Percentiles rank a stretch among this genome's conserved stretches.
These are phyloP conservation scores for Alternaria gaisen DNA, from an alignment of 2,329 filamentous ascomycete genomes.

Conservation along the genomic window DNA sequence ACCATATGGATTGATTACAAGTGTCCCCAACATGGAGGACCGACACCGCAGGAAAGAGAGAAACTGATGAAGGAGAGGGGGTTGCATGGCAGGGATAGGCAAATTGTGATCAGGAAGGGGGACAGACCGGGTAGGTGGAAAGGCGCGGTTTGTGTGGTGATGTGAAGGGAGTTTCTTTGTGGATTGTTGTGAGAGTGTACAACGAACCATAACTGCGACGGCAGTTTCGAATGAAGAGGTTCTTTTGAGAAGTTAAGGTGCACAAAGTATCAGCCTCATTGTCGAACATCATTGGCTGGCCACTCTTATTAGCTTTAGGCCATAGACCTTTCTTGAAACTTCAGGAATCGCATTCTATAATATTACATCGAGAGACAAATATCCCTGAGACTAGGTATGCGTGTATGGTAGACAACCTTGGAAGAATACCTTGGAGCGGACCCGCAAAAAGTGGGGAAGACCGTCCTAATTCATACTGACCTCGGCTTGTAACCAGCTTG, in stretches of 20 bases:
- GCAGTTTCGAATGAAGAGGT: not conserved
- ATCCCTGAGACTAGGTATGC: too few species aligned
- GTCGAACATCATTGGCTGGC: too few species aligned
- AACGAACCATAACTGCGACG: too few species aligned
- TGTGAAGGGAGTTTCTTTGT: not conserved
- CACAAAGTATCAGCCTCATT: not conserved
- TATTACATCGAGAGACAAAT: too few species aligned
- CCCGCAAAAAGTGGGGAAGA: slow-evolving; percentile 16
- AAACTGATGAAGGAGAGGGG: not conserved
- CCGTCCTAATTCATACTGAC: slow-evolving; percentile 2
- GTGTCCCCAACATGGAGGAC: not conserved
- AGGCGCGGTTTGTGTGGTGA: not conserved
- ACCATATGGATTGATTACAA: not conserved
- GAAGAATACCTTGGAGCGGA: not conserved
- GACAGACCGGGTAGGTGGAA: not conserved
- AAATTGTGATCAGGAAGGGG: not conserved
- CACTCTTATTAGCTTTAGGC: not conserved
- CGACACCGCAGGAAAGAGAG: not conserved
- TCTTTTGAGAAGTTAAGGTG: not conserved
- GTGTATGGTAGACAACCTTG: not conserved
- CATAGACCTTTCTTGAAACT: not conserved
- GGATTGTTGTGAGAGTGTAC: not conserved
- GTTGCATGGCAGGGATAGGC: not conserved
- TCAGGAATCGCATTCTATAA: not conserved
- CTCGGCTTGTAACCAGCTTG: slow-evolving; percentile 2